Percentiles rank a stretch among this genome's conserved stretches.
These are phyloP conservation scores for Boletus vinaceobasis DNA, from an alignment of 768 basidiomycete genomes.

Conservation along the genomic window DNA sequence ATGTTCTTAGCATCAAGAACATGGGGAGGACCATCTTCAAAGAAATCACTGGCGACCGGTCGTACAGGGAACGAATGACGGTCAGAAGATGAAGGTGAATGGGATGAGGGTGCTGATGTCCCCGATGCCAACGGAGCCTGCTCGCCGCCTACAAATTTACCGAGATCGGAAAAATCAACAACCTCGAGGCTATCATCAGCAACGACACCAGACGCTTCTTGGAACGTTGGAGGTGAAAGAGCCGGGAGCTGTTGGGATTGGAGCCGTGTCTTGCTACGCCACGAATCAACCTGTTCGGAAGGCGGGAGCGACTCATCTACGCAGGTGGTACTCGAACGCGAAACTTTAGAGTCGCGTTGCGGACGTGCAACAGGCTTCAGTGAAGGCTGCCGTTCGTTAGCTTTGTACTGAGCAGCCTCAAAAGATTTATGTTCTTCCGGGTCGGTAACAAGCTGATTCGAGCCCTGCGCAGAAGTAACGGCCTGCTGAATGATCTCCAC, in stretches of 20 bases:
- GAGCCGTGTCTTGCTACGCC: slow-evolving; percentile 51
- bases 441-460: slow-evolving; percentile 2
- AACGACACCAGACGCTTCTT: slow-evolving; percentile 38
- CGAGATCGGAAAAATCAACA: slow-evolving; percentile 79
- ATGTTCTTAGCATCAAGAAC: slow-evolving; percentile 38
- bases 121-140: slow-evolving; percentile 5
- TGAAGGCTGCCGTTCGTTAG: slow-evolving; percentile 35
- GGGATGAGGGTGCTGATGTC: slow-evolving; percentile 16
- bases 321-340: slow-evolving; percentile 1
- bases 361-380: slow-evolving; percentile 27
- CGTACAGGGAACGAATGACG: slow-evolving; percentile 36
- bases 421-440: slow-evolving; percentile 3
- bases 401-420: slow-evolving; percentile 7
- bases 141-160: slow-evolving; percentile 56
- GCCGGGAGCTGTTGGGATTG: slow-evolving; percentile 29
- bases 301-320: slow-evolving; percentile 28
- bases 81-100: slow-evolving; percentile 18
- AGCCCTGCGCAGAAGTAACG: slow-evolving; percentile 27
- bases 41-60: slow-evolving; percentile 69
- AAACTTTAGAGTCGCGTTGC: slow-evolving; percentile 11
- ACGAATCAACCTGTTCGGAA: slow-evolving; percentile 51
- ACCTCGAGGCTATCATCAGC: slow-evolving; percentile 67
- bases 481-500: slow-evolving; percentile 48
- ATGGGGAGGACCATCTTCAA: slow-evolving; percentile 46
- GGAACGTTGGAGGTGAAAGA: slow-evolving; percentile 34